phyloP scores from a whole-genome alignment of 768 basidiomycete species.

The Hydnomerulius pinastri region DNA sequence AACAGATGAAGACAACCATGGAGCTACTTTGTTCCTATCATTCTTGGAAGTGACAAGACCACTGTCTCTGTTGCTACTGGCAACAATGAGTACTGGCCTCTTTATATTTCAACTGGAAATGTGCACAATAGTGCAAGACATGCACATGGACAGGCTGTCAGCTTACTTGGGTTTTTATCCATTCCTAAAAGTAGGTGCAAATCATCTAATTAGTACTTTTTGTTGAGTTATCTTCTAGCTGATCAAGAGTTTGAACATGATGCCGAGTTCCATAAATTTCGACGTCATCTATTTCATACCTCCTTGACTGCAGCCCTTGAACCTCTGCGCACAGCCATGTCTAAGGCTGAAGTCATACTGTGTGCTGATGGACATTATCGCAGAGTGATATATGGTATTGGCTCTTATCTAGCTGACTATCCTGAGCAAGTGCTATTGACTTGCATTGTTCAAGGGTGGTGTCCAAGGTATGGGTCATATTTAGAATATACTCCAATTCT shows the following conservation, averaged over 20 bases:
- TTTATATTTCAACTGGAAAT: slow-evolving; percentile 19
- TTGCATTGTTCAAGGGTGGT: slow-evolving; percentile 2
- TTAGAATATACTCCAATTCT: neutral
- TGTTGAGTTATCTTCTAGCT: too few relatives aligned
- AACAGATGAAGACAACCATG: neutral
- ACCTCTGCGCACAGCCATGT: neutral
- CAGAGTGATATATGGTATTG: neutral
- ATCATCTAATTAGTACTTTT: too few relatives aligned
- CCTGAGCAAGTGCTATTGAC: neutral
- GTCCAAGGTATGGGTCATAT: neutral
- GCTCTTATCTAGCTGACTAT: neutral
- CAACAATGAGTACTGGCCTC: slow-evolving; percentile 20
- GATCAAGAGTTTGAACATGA: too few relatives aligned
- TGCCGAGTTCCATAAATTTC: neutral
- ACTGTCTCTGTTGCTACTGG: slow-evolving; percentile 25
- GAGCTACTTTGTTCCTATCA: slow-evolving; percentile 16
- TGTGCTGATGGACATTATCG: neutral
- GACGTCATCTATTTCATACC: neutral
- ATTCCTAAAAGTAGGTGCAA: slow-evolving; percentile 5
- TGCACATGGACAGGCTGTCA: slow-evolving; percentile 13
- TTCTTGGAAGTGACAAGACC: slow-evolving; percentile 26
- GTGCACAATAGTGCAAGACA: slow-evolving; percentile 14
- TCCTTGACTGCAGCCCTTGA: neutral
- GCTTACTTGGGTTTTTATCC: slow-evolving; percentile 8
- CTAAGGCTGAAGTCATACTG: neutral